Percentiles rank a stretch among this genome's conserved stretches.
These are phyloP conservation scores for Lepidium sativum DNA, from an alignment of 345 rosid species.

Conservation along the genomic window DNA sequence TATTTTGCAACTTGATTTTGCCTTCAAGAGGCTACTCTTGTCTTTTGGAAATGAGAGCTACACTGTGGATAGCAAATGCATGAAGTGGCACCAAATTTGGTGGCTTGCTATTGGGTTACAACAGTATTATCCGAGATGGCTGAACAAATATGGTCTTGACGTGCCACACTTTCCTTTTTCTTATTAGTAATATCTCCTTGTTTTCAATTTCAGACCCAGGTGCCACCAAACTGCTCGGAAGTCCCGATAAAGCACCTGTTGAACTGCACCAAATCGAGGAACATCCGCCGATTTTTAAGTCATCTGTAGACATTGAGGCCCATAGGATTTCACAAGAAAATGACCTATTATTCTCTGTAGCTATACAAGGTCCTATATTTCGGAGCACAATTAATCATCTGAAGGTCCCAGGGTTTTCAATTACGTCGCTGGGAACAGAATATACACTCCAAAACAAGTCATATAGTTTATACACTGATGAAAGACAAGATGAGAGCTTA, in stretches of 20 bases:
- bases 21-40: not conserved
- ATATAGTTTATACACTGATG: constrained; percentile 23
- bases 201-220: constrained; percentile 30
- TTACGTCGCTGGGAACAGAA: constrained; percentile 22
- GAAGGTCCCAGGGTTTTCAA: constrained; percentile 29
- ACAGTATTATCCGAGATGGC: not conserved
- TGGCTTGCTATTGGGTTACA: not conserved
- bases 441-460: constrained; percentile 21
- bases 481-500: constrained; percentile 19
- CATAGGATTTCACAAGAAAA: constrained; percentile 21
- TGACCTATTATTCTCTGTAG: constrained; percentile 16
- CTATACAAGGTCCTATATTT: constrained; percentile 33
- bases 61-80: constrained; percentile 6
- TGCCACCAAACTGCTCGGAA: constrained; percentile 33
- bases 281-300: constrained; percentile 5
- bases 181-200: not conserved
- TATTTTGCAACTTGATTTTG: not conserved
- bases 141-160: not conserved
- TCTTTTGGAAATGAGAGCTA: constrained; percentile 1
- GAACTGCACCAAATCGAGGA: constrained; percentile 19
- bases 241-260: constrained; percentile 26
- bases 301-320: constrained; percentile 27
- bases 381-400: constrained; percentile 50
- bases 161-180: not conserved
- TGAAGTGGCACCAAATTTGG: not conserved